Percentiles rank a stretch among this genome's conserved stretches.
Conservation (phyloP, 2,329 filamentous ascomycete genomes). For the Penicillium sp. region DNA sequence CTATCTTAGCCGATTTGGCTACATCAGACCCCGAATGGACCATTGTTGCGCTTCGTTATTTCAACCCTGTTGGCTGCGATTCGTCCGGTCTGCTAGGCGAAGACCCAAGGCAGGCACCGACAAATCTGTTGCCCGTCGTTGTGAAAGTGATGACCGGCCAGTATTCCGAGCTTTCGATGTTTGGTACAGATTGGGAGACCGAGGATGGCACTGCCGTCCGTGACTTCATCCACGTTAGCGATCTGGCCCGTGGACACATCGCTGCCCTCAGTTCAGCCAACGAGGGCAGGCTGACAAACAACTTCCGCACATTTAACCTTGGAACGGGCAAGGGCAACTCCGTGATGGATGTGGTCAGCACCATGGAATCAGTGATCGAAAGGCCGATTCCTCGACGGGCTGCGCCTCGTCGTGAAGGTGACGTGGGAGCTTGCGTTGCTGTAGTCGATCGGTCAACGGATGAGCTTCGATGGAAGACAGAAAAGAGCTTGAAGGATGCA, state of each 20-base stretch:
- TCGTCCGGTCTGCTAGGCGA: conserved; percentile 63
- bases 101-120: conserved; percentile 60
- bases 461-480: conserved; percentile 53
- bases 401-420: conserved; percentile 37
- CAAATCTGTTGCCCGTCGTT: conserved; percentile 65
- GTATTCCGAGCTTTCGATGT: conserved; percentile 57
- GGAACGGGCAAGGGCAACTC: conserved; percentile 42
- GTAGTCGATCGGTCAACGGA: conserved; percentile 44
- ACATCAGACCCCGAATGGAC: conserved; percentile 61
- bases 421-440: conserved; percentile 43
- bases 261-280: conserved; percentile 52
- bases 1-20: conserved; percentile 63
- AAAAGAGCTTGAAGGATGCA: conserved; percentile 40
- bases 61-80: conserved; percentile 67
- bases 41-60: conserved; percentile 64
- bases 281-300: conserved; percentile 34
- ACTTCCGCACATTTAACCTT: conserved; percentile 46
- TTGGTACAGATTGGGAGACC: conserved; percentile 65
- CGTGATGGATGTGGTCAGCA: conserved; percentile 38
- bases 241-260: conserved; percentile 63
- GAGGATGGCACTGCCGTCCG: conserved; percentile 64
- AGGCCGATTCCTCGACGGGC: conserved; percentile 34
- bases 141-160: conserved; percentile 60
- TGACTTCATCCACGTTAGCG: conserved; percentile 67
- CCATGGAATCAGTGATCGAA: conserved; percentile 42